Evolutionary conservation across 1,284 basidiomycete genomes (phyloP), one percentile per base, ranked within the genome.

Genomic region (Takashimella tepidaria): DNA sequence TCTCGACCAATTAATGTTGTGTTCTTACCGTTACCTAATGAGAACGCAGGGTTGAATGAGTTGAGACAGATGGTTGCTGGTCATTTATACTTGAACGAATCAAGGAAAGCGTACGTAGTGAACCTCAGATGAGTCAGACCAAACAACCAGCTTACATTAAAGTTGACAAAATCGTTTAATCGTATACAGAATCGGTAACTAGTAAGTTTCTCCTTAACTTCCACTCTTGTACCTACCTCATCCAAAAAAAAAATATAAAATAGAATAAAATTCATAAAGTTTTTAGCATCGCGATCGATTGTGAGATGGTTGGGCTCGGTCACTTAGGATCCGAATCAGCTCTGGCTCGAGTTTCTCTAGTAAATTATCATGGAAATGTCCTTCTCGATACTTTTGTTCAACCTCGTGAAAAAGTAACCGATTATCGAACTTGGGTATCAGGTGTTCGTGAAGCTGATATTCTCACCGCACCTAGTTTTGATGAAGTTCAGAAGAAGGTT

Each of bases 231-330:
- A 16, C 31, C 8, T 37, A 8, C 31, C 16, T 37, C 31, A 37
- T 37, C 31, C 31, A 16, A 8, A 8, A 16, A 37, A 8, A 16
- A 37, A 37, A n/a, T n/a, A n/a, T n/a, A n/a, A n/a, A n/a, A n/a
- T n/a, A 10, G 10, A 8, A 20, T 44, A 8, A 16, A 44, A 19
- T n/a, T n/a, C n/a, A 31, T 47, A 48, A 11, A 53, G 47, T 41
- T 20, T 13, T 3, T 42, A 61, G 60, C 50, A 51, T 95, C 25
- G 85, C 90, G 0, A 78, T 98, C 43, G 93, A 98, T 73, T 97
- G 93, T 65, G 93, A 98, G 76, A 98, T 98, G 93, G 95, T 98
- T 3, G 93, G 93, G 1, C 84, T 98, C 5, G 92, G 93, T 0
- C 81, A 84, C 8, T 80, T 87, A 26, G 92, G 91, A 10, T 60